These are phyloP conservation scores for Candida smagusa DNA, from an alignment of 1,139 yeast genomes.

Conservation along the genomic window DNA sequence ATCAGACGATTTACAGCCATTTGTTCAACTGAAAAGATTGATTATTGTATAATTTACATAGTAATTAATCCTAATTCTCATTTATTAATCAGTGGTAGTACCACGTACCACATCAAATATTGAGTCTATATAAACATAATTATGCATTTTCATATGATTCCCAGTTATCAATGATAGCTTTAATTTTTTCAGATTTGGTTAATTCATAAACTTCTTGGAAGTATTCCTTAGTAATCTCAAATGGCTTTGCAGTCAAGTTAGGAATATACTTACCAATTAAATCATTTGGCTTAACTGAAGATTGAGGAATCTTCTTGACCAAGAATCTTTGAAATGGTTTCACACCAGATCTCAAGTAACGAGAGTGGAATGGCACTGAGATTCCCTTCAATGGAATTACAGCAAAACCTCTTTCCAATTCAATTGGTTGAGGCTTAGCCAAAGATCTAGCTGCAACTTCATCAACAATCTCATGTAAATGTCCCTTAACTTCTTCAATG, in stretches of 20 bases:
- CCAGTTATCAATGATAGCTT: constrained; percentile 91
- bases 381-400: constrained; percentile 98
- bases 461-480: constrained; percentile 78
- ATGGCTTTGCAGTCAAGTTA: constrained; percentile 97
- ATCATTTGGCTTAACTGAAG: constrained; percentile 92
- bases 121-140: neutral
- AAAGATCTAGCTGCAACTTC: constrained; percentile 78
- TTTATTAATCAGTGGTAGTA: constrained; percentile 7
- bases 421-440: constrained; percentile 95
- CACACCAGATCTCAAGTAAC: constrained; percentile 96
- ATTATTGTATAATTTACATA: neutral
- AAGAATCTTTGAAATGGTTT: constrained; percentile 98
- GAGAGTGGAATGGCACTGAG: constrained; percentile 98
- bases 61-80: neutral
- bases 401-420: constrained; percentile 95
- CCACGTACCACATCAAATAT: constrained; percentile 10
- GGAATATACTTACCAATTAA: constrained; percentile 96
- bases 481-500: constrained; percentile 83
- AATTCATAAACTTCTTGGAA: constrained; percentile 91
- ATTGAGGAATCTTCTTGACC: constrained; percentile 91
- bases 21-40: too few species aligned
- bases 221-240: constrained; percentile 91
- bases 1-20: too few species aligned
- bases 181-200: constrained; percentile 89
- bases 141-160: constrained; percentile 65